Evolutionary conservation across 805 yeast genomes (phyloP).

Genomic region (Sungouiozyma ichnusensis): DNA sequence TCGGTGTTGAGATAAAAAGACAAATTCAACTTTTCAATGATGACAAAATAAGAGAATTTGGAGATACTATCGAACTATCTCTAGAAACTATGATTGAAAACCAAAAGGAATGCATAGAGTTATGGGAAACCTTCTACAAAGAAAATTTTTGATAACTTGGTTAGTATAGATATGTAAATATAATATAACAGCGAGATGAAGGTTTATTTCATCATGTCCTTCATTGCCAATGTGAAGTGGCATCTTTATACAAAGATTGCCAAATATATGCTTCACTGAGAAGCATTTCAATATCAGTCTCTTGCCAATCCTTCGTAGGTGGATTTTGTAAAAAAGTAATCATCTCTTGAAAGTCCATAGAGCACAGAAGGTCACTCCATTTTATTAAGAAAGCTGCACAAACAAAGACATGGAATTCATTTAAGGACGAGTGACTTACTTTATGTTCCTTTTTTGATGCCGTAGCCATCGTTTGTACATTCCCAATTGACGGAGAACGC

Average conservation of each 20-base stretch:
- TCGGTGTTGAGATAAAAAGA: slow-evolving; percentile 52
- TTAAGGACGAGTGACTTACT: slow-evolving; percentile 33
- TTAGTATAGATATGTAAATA: not conserved
- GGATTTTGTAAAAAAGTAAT: slow-evolving; percentile 84
- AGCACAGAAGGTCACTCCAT: slow-evolving; percentile 68
- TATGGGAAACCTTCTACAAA: slow-evolving; percentile 84
- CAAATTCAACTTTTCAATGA: slow-evolving; percentile 62
- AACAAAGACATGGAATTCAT: slow-evolving; percentile 89
- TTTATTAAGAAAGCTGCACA: slow-evolving; percentile 93
- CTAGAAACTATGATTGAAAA: slow-evolving; percentile 85
- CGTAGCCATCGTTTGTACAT: slow-evolving; percentile 6
- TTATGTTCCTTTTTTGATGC: slow-evolving; percentile 4
- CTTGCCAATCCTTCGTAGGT: slow-evolving; percentile 79
- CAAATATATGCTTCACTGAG: slow-evolving; percentile 94
- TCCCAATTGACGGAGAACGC: slow-evolving; percentile 6
- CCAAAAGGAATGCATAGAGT: slow-evolving; percentile 81
- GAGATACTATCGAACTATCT: slow-evolving; percentile 81
- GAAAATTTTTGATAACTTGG: slow-evolving; percentile 20
- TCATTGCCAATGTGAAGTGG: slow-evolving; percentile 68
- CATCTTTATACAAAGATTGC: slow-evolving; percentile 87
- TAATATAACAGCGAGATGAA: not conserved
- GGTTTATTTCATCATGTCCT: not conserved
- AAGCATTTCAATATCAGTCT: slow-evolving; percentile 81
- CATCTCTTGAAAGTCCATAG: slow-evolving; percentile 90
- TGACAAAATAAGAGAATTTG: slow-evolving; percentile 71